phyloP scores from a whole-genome alignment of 1,284 basidiomycete species.

The Bondarzewia mesenterica region DNA sequence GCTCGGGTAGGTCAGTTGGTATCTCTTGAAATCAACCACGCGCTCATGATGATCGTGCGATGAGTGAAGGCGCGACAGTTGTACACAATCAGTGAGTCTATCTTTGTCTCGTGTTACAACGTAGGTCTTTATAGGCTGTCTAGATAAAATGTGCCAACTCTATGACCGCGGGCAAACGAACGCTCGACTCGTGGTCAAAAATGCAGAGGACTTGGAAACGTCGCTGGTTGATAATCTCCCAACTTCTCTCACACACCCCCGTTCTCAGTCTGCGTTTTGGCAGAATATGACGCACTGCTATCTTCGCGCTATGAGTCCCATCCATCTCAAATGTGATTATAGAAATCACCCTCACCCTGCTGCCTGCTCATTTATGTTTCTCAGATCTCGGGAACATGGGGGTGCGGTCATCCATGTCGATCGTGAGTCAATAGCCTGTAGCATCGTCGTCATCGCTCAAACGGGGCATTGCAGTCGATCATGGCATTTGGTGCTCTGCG shows the following conservation, averaged over 20 bases:
- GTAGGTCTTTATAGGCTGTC: not conserved
- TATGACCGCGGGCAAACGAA: conserved; percentile 78
- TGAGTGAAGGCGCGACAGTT: conserved; percentile 36
- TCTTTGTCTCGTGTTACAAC: not conserved
- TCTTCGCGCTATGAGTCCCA: conserved; percentile 85
- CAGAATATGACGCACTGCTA: conserved; percentile 86
- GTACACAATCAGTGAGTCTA: conserved; percentile 35
- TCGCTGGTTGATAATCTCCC: conserved; percentile 45
- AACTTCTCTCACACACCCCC: conserved; percentile 3
- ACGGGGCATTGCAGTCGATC: conserved; percentile 51
- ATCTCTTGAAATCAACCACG: conserved; percentile 1
- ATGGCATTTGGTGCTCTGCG: conserved; percentile 79
- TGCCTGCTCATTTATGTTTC: too few relatives aligned
- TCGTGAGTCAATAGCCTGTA: conserved; percentile 35
- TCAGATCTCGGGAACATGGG: conserved; percentile 75
- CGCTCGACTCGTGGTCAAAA: conserved; percentile 68
- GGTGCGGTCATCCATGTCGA: conserved; percentile 79
- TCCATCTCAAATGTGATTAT: conserved; percentile 44
- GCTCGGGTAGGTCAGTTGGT: conserved; percentile 34
- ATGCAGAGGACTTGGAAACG: conserved; percentile 56
- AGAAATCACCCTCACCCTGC: too few relatives aligned
- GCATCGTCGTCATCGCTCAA: not conserved
- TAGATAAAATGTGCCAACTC: conserved; percentile 76
- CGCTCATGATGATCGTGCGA: not conserved
- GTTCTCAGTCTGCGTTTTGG: conserved; percentile 1